Evolutionary conservation across 2,329 filamentous ascomycete genomes (phyloP).

Genomic region (Neofusicoccum laricinum): DNA sequence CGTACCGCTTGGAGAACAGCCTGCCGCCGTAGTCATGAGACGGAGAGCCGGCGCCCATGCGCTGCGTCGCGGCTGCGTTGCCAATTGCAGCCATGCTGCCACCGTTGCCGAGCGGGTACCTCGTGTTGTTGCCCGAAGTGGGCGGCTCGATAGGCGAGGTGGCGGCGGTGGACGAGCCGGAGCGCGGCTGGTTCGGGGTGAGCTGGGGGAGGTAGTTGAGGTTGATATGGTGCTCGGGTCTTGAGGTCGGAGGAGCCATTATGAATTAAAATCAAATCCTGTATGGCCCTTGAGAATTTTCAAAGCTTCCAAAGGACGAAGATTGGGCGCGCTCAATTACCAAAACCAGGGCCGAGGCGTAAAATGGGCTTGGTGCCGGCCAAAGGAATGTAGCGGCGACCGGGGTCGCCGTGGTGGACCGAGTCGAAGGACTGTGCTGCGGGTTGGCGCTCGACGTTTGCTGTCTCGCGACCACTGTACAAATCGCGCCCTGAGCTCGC

Average conservation of each 20-base stretch:
- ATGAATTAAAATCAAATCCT: constrained; percentile 63
- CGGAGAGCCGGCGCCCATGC: constrained; percentile 91
- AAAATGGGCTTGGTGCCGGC: constrained; percentile 37
- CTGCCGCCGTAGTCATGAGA: constrained; percentile 82
- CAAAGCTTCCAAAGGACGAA: constrained; percentile 8
- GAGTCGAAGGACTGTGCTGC: constrained; percentile 8
- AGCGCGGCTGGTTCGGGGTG: constrained; percentile 65
- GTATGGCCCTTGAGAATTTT: constrained; percentile 14
- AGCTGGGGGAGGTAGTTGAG: constrained; percentile 75
- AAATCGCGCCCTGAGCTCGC: constrained; percentile 24
- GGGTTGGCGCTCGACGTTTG: constrained; percentile 9
- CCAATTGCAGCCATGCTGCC: constrained; percentile 56
- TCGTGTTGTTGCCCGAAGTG: constrained; percentile 54
- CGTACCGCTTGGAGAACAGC: constrained; percentile 89
- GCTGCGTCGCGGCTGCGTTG: constrained; percentile 52
- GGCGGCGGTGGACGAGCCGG: constrained; percentile 74
- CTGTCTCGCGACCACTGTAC: constrained; percentile 21
- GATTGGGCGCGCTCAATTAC: constrained; percentile 30
- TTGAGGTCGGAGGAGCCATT: constrained; percentile 75
- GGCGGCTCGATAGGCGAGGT: constrained; percentile 77
- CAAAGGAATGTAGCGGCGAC: constrained; percentile 40
- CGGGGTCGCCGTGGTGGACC: constrained; percentile 26
- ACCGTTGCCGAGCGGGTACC: constrained; percentile 71
- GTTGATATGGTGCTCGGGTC: constrained; percentile 78
- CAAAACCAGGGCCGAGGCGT: constrained; percentile 37